Percentiles rank a stretch among this genome's conserved stretches.
Conservation (phyloP, 805 yeast genomes). For the Wickerhamiella spandovensis region DNA sequence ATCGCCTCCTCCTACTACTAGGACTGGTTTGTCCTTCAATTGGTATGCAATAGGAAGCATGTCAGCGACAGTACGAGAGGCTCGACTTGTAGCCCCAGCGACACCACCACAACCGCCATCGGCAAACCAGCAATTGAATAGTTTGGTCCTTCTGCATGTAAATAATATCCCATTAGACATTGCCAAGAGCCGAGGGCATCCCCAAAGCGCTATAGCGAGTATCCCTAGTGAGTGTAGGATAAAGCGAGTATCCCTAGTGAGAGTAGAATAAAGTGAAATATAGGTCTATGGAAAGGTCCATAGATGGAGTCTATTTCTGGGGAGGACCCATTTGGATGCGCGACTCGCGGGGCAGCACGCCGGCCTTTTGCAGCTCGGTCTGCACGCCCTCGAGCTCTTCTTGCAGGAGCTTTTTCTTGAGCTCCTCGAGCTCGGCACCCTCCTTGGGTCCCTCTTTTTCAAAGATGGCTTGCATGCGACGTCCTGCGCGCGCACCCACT, state of each 20-base stretch:
- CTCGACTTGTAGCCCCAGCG: no score
- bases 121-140: no score
- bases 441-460: conserved; percentile 7
- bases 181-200: no score
- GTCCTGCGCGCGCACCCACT: conserved; percentile 10
- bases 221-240: no score
- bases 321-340: background rate
- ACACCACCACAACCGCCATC: no score
- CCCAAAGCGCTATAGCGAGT: no score
- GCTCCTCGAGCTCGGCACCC: conserved; percentile 10
- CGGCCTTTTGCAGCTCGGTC: conserved; percentile 9
- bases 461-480: conserved; percentile 10
- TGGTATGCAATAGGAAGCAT: conserved; percentile 16
- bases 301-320: background rate
- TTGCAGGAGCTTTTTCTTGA: conserved; percentile 12
- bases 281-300: no score
- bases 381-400: conserved; percentile 16
- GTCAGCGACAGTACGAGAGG: background rate
- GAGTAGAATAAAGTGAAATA: no score
- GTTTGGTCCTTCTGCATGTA: no score
- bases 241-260: no score
- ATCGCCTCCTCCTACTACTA: conserved; percentile 56
- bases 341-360: background rate
- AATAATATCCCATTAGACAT: no score
- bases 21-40: conserved; percentile 37